Evolutionary conservation across 805 yeast genomes (phyloP), one percentile per base, ranked within the genome.

Genomic region (Naumovozyma dairenensis): DNA sequence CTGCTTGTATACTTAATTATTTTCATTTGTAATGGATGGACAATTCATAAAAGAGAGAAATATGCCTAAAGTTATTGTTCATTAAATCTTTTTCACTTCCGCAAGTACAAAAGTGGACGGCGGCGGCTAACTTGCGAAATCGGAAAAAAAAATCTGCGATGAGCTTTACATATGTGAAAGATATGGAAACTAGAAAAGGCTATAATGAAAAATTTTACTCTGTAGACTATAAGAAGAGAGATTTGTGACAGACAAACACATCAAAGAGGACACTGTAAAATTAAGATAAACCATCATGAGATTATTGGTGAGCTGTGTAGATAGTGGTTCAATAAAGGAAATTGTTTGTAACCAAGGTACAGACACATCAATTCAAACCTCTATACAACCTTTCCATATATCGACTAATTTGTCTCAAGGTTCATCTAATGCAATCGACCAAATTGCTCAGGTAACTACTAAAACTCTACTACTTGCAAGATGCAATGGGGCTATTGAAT

Each of bases 341-440:
- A 61, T 83, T 6, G 49, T 66, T 4, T 84, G 85, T 45, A 53
- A 61, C 14, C 61, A 67, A 33, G 89, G 87, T 0, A 78, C 89
- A 0, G 93, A 87, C 48, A 85, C 95, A 3, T 80, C 95, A 5
- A 63, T 66, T 27, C 75, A 78, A 48, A 70, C 71, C 21, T 79
- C 80, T 0, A 57, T 62, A 9, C 82, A 78, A 49, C 93, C 94
- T 1, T 66, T 63, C 32, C 59, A 71, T 15, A 63, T 78, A 9
- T 65, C 60, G 29, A 60, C 67, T 16, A 63, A 65, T 33, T 57
- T 66, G 31, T 51, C 56, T 5, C 57, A 63, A 31, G 73, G 72
- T 4, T 45, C 65, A 4, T 53, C 49, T 26, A 58, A 51, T 25
- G 57, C 59, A 33, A 60, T 67, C 19, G 62, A 64, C 26, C 70